These are phyloP conservation scores for Ophiostoma piceae DNA, from an alignment of 2,329 filamentous ascomycete genomes.

Conservation along the genomic window DNA sequence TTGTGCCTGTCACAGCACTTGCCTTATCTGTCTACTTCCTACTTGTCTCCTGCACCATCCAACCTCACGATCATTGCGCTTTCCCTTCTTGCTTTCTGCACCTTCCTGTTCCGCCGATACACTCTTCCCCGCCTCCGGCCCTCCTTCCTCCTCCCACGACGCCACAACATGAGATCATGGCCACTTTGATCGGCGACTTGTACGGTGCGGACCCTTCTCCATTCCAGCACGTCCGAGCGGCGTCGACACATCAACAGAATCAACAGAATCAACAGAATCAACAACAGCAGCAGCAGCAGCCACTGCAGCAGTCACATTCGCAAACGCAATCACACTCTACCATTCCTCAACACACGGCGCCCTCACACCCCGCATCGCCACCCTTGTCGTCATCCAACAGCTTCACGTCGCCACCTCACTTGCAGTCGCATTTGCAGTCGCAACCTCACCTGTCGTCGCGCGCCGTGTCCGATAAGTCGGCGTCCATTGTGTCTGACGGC, in stretches of 20 bases:
- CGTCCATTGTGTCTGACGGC: not conserved
- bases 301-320: slow-evolving; percentile 23
- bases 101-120: not conserved
- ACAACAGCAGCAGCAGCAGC: slow-evolving; percentile 30
- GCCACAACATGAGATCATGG: slow-evolving; percentile 48
- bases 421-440: slow-evolving; percentile 2
- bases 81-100: not conserved
- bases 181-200: slow-evolving; percentile 61
- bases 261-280: slow-evolving; percentile 41
- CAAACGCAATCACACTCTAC: slow-evolving; percentile 8
- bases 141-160: not conserved
- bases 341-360: not conserved
- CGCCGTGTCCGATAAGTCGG: not conserved
- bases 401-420: slow-evolving; percentile 21
- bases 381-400: slow-evolving; percentile 31
- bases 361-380: slow-evolving; percentile 23
- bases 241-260: slow-evolving; percentile 37
- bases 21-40: not conserved
- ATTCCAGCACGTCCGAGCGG: slow-evolving; percentile 41
- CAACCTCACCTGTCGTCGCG: not conserved
- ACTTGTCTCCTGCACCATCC: not conserved
- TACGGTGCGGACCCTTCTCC: slow-evolving; percentile 64
- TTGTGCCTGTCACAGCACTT: not conserved
- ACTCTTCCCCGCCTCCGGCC: slow-evolving; percentile 2
- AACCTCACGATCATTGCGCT: not conserved